Base-by-base conservation (phyloP, 371 early-diverging fungal genomes). In the Hamiltosporidium magnivora region DNA sequence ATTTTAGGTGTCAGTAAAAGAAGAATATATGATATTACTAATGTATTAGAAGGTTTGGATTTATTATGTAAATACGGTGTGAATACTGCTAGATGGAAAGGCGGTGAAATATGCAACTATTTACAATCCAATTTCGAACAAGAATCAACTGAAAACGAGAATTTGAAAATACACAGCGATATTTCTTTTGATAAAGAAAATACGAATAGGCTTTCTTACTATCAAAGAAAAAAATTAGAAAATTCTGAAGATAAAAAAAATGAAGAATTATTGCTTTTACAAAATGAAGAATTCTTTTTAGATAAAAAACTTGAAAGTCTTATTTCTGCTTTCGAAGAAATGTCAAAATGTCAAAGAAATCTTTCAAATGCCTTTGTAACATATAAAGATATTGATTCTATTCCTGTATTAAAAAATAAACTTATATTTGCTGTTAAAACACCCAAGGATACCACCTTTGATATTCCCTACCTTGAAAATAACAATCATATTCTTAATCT, bases 21-120 rank as follows among this genome's bases (percentile, higher is more conserved):
- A 72, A 82, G 90, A 49, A 87, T 90, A 49, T 90, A 90, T 71
- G 90, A 90, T 70, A 89, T 90, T 60, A 89, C 89, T 61, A 88
- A 89, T 72, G 88, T 89, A 9, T 78, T 90, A 52, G 89, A 90
- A 78, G 88, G 89, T 12, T 84, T 90, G 61, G 84, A 84, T 3
- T 79, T 87, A 49, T 84, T 89, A 68, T 86, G 87, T 64, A 90
- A 89, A 72, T 85, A 85, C 74, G 83, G 86, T 44, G 86, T 86
- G 71, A 90, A 88, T 75, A 87, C 85, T 80, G 88, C 88, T 64
- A 83, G 85, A 61, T 89, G 88, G 87, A 88, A 8, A 49, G 49
- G 49, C 6, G 49, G 12, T 12, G 49, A 49, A 25, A 25, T 25
- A 25, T 25, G 25, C 25, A 25, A 25, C 25, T 25, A 25, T 25